Evolutionary conservation across 345 rosid species (phyloP), one percentile per base, ranked within the genome.

Genomic region (Eucalyptus lansdowneana): DNA sequence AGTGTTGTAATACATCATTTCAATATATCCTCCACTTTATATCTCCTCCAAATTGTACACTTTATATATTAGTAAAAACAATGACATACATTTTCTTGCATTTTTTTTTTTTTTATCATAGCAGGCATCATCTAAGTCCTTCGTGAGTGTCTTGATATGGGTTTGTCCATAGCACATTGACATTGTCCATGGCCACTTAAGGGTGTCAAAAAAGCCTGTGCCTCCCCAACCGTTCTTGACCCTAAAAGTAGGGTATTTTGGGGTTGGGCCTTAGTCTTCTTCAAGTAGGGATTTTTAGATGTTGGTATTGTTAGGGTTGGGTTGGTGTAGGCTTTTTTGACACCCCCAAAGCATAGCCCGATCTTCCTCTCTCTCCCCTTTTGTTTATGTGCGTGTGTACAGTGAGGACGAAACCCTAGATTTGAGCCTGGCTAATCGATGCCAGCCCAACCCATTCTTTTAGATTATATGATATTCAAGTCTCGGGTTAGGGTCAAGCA

Each of bases 221-320:
- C 25, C 0, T 0, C 0, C 5, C 58, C 5, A 1, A 53, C 58
- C 11, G 1, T 53, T 53, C 58, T 53, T 25, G 0, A 53, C 11
- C 11, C 58, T 53, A 53, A 53, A 53, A 53, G 58, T 53, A 53
- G 58, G 58, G 25, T 21, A 53, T 53, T 53, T 8, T 21, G 58
- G 58, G 25, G 11, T 53, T 53, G 58, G 25, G 2, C 24, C 0
- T 51, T 50, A 50, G 54, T 51, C 54, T 53, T 53, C 2, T 53
- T 53, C 5, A 0, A 53, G 11, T 53, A 53, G 24, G 0, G 58
- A 21, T 53, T 53, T 53, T 53, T 53, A 19, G 58, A 19, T 53
- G 11, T 53, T 53, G 58, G 58, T 53, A 53, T 53, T 19, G 58
- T 19, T 53, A 53, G 25, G 24, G 11, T 53, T 53, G 58, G 25